Evolutionary conservation across 176 grass and related monocot genomes (phyloP).

Genomic region (Urochloa ruziziensis): DNA sequence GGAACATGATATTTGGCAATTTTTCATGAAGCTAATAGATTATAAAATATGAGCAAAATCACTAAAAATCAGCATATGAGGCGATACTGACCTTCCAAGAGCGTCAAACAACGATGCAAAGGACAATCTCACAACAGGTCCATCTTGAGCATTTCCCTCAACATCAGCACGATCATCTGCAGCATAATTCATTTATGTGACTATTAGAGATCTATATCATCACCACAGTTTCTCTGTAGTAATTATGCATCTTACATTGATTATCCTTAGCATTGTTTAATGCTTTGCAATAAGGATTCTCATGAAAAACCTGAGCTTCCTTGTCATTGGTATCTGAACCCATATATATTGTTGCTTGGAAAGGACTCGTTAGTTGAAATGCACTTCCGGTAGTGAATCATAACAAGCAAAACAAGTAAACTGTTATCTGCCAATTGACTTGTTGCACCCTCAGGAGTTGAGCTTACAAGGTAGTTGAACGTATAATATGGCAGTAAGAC

Average conservation of each 20-base stretch:
- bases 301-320: conserved; percentile 69
- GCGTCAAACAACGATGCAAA: conserved; percentile 92
- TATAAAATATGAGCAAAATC: background rate
- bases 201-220: conserved; percentile 20
- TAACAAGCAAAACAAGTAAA: conserved; percentile 81
- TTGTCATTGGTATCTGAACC: conserved; percentile 51
- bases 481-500: conserved; percentile 93
- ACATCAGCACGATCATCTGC: conserved; percentile 90
- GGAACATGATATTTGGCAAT: background rate
- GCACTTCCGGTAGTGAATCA: conserved; percentile 91
- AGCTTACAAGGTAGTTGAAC: conserved; percentile 81
- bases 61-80: background rate
- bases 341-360: conserved; percentile 37
- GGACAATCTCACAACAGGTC: conserved; percentile 76
- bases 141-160: conserved; percentile 89
- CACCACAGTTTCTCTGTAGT: conserved; percentile 4
- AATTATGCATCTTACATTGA: conserved; percentile 65
- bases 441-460: conserved; percentile 55
- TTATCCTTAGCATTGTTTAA: conserved; percentile 81
- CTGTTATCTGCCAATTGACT: conserved; percentile 90
- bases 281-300: conserved; percentile 92
- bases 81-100: conserved; percentile 64
- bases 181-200: conserved; percentile 39
- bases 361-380: conserved; percentile 52
- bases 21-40: conserved; percentile 7